Conservation (phyloP, 805 yeast genomes). For the Kregervanrija delftensis region DNA sequence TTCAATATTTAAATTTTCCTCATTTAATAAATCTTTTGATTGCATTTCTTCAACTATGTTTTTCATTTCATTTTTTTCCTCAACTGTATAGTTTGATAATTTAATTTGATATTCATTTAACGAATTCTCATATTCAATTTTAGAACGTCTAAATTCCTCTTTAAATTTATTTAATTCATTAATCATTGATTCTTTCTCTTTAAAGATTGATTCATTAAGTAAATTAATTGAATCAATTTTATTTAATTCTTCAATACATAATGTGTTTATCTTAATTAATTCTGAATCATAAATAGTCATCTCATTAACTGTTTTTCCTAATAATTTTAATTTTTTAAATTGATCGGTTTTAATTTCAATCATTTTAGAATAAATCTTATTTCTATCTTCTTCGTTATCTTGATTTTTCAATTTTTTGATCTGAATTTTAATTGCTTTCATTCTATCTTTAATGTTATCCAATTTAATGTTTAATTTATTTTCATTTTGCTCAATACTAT, state of each 20-base stretch:
- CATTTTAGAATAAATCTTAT: background rate
- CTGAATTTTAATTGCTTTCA: background rate
- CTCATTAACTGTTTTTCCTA: constrained; percentile 1
- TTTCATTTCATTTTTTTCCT: constrained; percentile 35
- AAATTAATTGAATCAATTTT: constrained; percentile 18
- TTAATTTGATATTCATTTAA: constrained; percentile 29
- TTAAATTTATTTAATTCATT: constrained; percentile 11
- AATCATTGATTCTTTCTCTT: constrained; percentile 21
- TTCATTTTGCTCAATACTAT: background rate
- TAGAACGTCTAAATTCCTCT: constrained; percentile 11
- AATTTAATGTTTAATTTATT: constrained; percentile 2
- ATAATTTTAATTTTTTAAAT: background rate
- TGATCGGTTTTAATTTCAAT: background rate
- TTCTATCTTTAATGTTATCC: background rate
- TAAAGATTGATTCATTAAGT: constrained; percentile 24
- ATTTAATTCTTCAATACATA: constrained; percentile 33
- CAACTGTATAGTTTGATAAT: constrained; percentile 30
- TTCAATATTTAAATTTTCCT: constrained; percentile 29
- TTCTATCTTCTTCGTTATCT: background rate
- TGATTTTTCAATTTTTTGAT: constrained; percentile 1
- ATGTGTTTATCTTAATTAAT: constrained; percentile 15
- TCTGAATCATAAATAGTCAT: constrained; percentile 25
- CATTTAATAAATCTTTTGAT: constrained; percentile 29
- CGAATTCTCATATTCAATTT: constrained; percentile 15
- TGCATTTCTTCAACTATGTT: constrained; percentile 29